Evolutionary conservation across 164 flowering plant species (phyloP), one percentile per base, ranked within the genome.

Genomic region (Pachysandra terminalis): DNA sequence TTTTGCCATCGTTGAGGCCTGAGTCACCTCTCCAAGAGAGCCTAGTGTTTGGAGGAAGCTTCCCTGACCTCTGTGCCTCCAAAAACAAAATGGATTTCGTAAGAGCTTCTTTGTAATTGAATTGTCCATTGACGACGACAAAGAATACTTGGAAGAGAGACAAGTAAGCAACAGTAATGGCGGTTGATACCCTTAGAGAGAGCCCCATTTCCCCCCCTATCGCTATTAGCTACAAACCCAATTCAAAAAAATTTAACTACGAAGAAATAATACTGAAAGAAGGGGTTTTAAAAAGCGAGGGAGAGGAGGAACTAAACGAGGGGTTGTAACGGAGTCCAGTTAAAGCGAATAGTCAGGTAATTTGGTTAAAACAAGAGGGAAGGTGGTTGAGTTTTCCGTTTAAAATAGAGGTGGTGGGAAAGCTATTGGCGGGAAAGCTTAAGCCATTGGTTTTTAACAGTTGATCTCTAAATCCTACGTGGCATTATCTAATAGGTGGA

Each of bases 51-150:
- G 87, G 74, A 41, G 93, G 89, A 54, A 89, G 90, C 73, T 83
- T 89, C 21, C 98, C 98, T 2, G 96, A 93, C 72, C 95, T 78
- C 63, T 93, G 95, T 15, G 95, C 90, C 78, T 93, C 98, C n/a
- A 90, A 70, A 81, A 90, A 93, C 14, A 93, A 75, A 35, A 93
- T 62, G 19, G 97, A 86, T 56, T 93, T 93, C 14, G 87, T 76
- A 1, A 93, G 83, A 0, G 98, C 98, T 9, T 89, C 95, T 69
- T 84, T 85, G 75, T 93, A 93, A 73, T 88, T 40, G 19, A 87
- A 79, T 65, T 65, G 52, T 2, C 75, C 86, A 45, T 75, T 28
- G 56, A 77, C 87, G 10, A 16, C 53, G 7, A 78, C 59, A 21
- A 78, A 59, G 28, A 68, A 19, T 19, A 68, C 75, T 61, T 66